These are phyloP conservation scores for Dothideomycetidae sp. DNA, from an alignment of 2,329 filamentous ascomycete genomes.

Conservation along the genomic window DNA sequence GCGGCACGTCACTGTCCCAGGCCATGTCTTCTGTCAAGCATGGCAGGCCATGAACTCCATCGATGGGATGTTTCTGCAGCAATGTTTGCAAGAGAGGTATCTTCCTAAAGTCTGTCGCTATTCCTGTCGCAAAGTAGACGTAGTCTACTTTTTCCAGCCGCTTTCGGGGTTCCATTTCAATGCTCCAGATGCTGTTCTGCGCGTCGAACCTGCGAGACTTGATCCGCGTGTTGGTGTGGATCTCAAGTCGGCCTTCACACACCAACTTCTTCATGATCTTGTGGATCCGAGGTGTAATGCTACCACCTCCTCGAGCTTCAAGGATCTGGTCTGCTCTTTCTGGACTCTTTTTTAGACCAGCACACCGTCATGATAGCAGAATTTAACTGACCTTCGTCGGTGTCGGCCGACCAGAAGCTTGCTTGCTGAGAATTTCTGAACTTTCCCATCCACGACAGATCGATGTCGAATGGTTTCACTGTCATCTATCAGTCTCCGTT, in stretches of 20 bases:
- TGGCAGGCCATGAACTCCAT: constrained; percentile 51
- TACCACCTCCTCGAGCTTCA: constrained; percentile 58
- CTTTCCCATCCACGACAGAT: constrained; percentile 67
- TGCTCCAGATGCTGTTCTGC: constrained; percentile 33
- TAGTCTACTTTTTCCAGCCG: constrained; percentile 44
- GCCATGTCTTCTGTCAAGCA: constrained; percentile 62
- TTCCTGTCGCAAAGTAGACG: constrained; percentile 63
- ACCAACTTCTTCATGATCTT: constrained; percentile 52
- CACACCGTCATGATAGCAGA: no score
- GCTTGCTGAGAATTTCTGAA: constrained; percentile 67
- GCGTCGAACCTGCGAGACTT: constrained; percentile 37
- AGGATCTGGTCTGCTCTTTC: constrained; percentile 53
- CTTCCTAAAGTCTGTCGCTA: constrained; percentile 46
- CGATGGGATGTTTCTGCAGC: constrained; percentile 44
- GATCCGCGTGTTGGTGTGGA: constrained; percentile 47
- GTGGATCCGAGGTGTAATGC: constrained; percentile 53
- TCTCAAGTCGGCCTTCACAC: constrained; percentile 35
- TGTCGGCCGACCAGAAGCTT: constrained; percentile 62
- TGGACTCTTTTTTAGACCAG: no score
- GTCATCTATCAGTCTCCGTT: neutral
- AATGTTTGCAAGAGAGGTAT: constrained; percentile 50
- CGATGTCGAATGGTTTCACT: constrained; percentile 66
- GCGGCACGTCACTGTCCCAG: constrained; percentile 58
- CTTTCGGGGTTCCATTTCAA: constrained; percentile 39
- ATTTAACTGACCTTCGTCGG: no score